Base-by-base conservation (phyloP, 2,329 filamentous ascomycete species). In the Proliferodiscus dingleyae region DNA sequence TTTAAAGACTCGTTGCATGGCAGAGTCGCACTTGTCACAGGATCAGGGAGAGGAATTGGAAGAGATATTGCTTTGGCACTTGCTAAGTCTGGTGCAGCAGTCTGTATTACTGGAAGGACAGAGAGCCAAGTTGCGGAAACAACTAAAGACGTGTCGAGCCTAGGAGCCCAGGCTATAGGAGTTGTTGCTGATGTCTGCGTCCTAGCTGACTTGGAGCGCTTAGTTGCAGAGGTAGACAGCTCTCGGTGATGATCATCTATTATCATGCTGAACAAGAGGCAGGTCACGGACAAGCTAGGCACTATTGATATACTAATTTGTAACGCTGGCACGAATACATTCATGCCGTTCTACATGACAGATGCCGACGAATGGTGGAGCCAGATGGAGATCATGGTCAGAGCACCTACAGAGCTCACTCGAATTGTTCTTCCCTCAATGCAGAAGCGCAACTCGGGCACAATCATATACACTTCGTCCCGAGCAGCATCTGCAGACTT, bases 331-430 rank as follows among this genome's bases (percentile, higher is more conserved):
- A 54, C 49, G 2, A 54, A 54, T 21, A 52, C 45, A 2, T 52
- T 54, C 18, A 52, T 54, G 46, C 52, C 49, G 15, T 54, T 54
- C 13, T 47, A 54, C 34, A 52, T 54, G 29, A 54, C 49, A 9
- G 52, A 52, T 19, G 30, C 52, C 18, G 43, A 46, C 18, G 46
- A 54, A 19, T 54, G 49, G 52, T 54, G 49, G 49, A 46, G 41
- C 21, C 46, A 54, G 34, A 48, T 52, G 41, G 52, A 54, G 33
- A 44, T 49, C 22, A 54, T 52, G 44, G 47, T 52, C 41, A 54
- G 50, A 41, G 40, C 52, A 23, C 49, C 52, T 10, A 52, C 45
- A 16, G 52, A 54, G 34, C 24, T 52, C 2, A 54, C 52, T 13
- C 39, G 50, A 33, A 49, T 54, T 22, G 33, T 54, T 42, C 47